Conservation (phyloP, 2,329 filamentous ascomycete species). For the Alternaria sp. region DNA sequence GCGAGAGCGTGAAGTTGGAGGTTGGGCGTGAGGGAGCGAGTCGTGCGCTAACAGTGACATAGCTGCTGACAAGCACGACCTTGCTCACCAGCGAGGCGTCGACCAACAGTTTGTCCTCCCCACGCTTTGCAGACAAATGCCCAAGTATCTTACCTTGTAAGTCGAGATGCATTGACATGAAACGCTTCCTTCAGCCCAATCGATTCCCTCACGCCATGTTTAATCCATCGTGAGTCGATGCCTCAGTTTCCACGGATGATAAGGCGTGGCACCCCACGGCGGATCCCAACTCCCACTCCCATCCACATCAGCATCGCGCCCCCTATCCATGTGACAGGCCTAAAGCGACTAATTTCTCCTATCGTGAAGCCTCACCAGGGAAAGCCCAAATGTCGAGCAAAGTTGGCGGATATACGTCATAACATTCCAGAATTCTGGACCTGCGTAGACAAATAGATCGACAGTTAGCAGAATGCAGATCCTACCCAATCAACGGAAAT, state of each 20-base stretch:
- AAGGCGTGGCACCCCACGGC: conserved; percentile 29
- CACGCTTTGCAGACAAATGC: not conserved
- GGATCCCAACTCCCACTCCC: conserved; percentile 12
- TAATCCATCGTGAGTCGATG: not conserved
- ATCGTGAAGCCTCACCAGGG: conserved; percentile 8
- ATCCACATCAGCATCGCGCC: conserved; percentile 10
- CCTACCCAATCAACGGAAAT: conserved; percentile 6
- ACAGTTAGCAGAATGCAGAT: conserved; percentile 24
- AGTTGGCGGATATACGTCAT: conserved; percentile 28
- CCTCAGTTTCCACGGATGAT: conserved; percentile 14
- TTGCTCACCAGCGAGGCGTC: not conserved
- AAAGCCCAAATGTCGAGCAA: conserved; percentile 6
- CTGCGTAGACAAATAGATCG: conserved; percentile 28
- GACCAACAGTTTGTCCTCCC: conserved; percentile 7
- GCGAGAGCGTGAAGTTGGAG: conserved; percentile 3
- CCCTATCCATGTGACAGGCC: conserved; percentile 15
- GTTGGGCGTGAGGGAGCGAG: conserved; percentile 13
- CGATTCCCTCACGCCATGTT: not conserved
- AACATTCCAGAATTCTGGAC: conserved; percentile 22
- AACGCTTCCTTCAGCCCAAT: conserved; percentile 6
- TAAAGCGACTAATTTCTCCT: conserved; percentile 15
- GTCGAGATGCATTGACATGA: not conserved
- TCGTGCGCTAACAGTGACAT: conserved; percentile 21
- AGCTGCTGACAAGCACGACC: not conserved
- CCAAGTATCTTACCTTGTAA: not conserved